Evolutionary conservation across 805 yeast genomes (phyloP).

Genomic region (Torulaspora indica): DNA sequence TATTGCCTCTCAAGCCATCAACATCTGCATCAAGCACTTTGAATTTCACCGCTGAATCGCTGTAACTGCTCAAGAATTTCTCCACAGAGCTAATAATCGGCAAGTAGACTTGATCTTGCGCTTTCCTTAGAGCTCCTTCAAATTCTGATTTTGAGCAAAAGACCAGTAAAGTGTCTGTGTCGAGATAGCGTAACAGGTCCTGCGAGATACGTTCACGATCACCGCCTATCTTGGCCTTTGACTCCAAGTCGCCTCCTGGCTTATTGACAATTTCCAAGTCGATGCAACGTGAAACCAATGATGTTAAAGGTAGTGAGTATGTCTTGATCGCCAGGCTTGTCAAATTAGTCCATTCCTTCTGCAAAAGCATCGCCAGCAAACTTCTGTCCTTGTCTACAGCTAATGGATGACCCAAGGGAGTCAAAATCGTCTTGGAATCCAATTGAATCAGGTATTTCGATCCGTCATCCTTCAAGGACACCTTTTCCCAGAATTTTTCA

Average conservation of each 20-base stretch:
- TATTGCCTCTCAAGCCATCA: slow-evolving; percentile 77
- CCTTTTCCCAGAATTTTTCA: slow-evolving; percentile 78
- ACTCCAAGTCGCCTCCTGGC: slow-evolving; percentile 40
- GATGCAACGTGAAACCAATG: slow-evolving; percentile 78
- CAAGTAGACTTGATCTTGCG: slow-evolving; percentile 71
- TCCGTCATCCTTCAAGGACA: slow-evolving; percentile 36
- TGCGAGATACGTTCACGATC: slow-evolving; percentile 50
- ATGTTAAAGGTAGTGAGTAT: slow-evolving; percentile 75
- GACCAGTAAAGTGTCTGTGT: slow-evolving; percentile 88
- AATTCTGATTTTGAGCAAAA: slow-evolving; percentile 78
- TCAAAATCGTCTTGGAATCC: slow-evolving; percentile 71
- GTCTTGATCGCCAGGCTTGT: slow-evolving; percentile 66
- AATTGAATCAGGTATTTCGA: slow-evolving; percentile 51
- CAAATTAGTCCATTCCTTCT: slow-evolving; percentile 83
- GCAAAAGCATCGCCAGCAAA: slow-evolving; percentile 66
- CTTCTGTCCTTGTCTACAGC: slow-evolving; percentile 56
- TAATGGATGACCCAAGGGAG: slow-evolving; percentile 75
- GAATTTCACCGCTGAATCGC: slow-evolving; percentile 41
- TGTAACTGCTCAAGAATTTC: slow-evolving; percentile 43
- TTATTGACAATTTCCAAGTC: slow-evolving; percentile 52
- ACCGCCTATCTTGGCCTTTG: slow-evolving; percentile 58
- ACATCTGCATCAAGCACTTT: slow-evolving; percentile 71
- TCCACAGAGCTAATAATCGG: slow-evolving; percentile 72
- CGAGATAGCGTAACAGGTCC: slow-evolving; percentile 73
- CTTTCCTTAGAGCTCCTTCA: slow-evolving; percentile 72